These are phyloP conservation scores for Maudiozyma pseudohumilis DNA, from an alignment of 805 yeast genomes.

Conservation along the genomic window DNA sequence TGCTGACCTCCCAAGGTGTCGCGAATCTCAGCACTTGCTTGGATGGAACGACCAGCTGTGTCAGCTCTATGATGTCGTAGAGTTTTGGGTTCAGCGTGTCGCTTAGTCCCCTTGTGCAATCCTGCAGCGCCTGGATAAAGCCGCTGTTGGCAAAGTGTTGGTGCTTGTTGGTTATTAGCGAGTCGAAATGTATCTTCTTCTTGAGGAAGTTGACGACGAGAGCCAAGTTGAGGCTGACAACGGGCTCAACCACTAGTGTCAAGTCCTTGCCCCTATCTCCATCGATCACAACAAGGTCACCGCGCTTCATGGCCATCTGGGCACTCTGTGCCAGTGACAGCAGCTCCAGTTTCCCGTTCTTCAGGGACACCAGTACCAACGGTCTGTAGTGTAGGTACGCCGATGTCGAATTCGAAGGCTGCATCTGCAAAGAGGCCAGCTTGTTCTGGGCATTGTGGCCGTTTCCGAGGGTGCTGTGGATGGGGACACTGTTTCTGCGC, in stretches of 20 bases:
- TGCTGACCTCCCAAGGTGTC: slow-evolving; percentile 53
- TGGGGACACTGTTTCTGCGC: background rate
- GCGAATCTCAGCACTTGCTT: slow-evolving; percentile 72
- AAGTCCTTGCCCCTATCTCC: slow-evolving; percentile 80
- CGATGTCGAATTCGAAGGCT: slow-evolving; percentile 9
- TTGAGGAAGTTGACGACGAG: slow-evolving; percentile 63
- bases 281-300: slow-evolving; percentile 67
- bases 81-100: slow-evolving; percentile 25
- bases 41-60: slow-evolving; percentile 57
- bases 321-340: slow-evolving; percentile 59
- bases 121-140: slow-evolving; percentile 22
- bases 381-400: slow-evolving; percentile 29
- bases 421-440: too few relatives aligned
- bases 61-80: slow-evolving; percentile 36
- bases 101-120: slow-evolving; percentile 17
- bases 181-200: slow-evolving; percentile 51
- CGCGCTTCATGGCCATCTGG: slow-evolving; percentile 44
- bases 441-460: background rate
- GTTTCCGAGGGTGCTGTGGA: background rate
- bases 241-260: slow-evolving; percentile 62
- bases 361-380: slow-evolving; percentile 41
- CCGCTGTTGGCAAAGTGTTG: slow-evolving; percentile 25
- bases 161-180: slow-evolving; percentile 23
- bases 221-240: slow-evolving; percentile 53
- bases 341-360: slow-evolving; percentile 61